Evolutionary conservation across 1,284 basidiomycete genomes (phyloP).

Genomic region (Cerioporus squamosus): DNA sequence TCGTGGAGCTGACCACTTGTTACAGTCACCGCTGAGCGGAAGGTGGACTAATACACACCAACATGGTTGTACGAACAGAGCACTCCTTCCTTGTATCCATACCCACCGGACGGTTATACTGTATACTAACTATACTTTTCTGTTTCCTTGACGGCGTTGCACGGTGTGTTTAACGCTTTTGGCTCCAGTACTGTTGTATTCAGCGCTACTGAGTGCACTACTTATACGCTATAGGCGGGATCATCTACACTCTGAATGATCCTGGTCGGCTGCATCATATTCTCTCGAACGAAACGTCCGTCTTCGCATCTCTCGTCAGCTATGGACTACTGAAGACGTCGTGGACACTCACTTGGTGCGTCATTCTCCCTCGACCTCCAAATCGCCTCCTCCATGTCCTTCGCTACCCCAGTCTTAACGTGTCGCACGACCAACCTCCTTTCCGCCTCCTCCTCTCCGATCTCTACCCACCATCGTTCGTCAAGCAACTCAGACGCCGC

Average conservation of each 20-base stretch:
- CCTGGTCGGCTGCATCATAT: conserved; percentile 60
- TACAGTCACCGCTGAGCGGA: conserved; percentile 43
- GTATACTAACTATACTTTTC: conserved; percentile 3
- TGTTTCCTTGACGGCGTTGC: background rate
- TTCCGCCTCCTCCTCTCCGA: conserved; percentile 64
- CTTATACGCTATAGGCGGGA: conserved; percentile 21
- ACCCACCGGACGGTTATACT: background rate
- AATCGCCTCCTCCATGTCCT: conserved; percentile 64
- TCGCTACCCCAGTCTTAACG: conserved; percentile 74
- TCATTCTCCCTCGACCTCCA: conserved; percentile 79
- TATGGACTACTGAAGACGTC: background rate
- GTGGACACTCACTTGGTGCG: conserved; percentile 64
- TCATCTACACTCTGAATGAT: conserved; percentile 57
- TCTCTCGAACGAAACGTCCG: conserved; percentile 57
- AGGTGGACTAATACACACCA: conserved; percentile 27
- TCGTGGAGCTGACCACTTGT: background rate
- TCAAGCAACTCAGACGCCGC: conserved; percentile 72
- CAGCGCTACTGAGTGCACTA: background rate
- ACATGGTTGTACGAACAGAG: conserved; percentile 10
- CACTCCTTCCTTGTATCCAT: conserved; percentile 23
- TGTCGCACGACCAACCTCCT: conserved; percentile 75
- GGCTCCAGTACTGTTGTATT: no score
- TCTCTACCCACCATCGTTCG: conserved; percentile 78
- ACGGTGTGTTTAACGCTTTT: background rate
- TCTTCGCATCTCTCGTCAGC: conserved; percentile 35